Conservation (phyloP, 306 rosid species). For the Pueraria montana region DNA sequence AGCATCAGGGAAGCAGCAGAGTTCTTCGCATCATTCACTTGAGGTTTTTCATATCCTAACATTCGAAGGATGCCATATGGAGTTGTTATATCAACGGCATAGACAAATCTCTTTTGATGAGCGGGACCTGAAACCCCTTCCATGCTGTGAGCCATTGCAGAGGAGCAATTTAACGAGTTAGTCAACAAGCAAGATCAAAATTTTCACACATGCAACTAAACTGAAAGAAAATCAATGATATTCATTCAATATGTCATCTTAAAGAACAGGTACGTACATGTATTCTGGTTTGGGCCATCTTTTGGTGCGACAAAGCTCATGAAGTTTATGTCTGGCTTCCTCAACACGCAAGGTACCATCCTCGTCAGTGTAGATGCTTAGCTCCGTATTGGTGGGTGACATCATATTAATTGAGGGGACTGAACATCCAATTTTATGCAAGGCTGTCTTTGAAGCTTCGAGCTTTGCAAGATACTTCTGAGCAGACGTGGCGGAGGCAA, state of each 20-base stretch:
- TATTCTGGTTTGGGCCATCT: constrained; percentile 68
- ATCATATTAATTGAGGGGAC: not conserved
- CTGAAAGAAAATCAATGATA: constrained; percentile 4
- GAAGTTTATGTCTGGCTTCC: constrained; percentile 67
- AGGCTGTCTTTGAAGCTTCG: constrained; percentile 75
- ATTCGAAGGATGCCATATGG: constrained; percentile 39
- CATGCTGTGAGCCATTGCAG: constrained; percentile 55
- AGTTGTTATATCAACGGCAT: constrained; percentile 59
- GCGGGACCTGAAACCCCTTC: constrained; percentile 65
- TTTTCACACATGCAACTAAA: constrained; percentile 19
- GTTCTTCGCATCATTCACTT: constrained; percentile 66
- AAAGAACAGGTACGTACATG: too few relatives aligned
- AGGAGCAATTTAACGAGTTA: not conserved
- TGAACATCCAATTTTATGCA: constrained; percentile 50
- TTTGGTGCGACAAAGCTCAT: constrained; percentile 65
- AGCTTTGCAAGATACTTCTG: constrained; percentile 72
- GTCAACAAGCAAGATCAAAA: not conserved
- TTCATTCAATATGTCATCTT: not conserved
- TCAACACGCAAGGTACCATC: constrained; percentile 60
- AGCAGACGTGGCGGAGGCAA: too few relatives aligned
- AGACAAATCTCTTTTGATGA: constrained; percentile 60
- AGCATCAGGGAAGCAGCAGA: constrained; percentile 81
- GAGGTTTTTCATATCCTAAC: constrained; percentile 48
- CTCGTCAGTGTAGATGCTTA: constrained; percentile 2
- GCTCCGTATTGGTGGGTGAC: not conserved